phyloP scores from a whole-genome alignment of 306 rosid species.

The Quercus aquifolioides region DNA sequence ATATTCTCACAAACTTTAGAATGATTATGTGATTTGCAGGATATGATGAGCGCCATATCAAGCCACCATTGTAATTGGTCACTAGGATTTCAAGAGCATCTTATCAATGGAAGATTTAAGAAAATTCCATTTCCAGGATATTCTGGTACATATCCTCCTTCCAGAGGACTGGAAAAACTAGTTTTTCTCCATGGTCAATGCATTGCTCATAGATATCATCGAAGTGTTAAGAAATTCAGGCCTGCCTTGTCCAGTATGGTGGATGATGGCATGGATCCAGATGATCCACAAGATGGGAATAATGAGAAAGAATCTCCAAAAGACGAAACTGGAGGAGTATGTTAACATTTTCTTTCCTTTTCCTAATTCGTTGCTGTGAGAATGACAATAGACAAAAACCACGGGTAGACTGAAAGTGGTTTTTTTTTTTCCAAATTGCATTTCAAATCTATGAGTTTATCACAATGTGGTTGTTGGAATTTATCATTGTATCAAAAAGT shows the following conservation, averaged over 20 bases:
- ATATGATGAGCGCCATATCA: constrained; percentile 65
- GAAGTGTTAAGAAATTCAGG: constrained; percentile 34
- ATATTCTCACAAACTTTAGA: constrained; percentile 3
- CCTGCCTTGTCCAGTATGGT: constrained; percentile 43
- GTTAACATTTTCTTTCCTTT: constrained; percentile 15
- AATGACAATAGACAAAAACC: not conserved
- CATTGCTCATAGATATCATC: constrained; percentile 29
- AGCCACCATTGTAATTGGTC: constrained; percentile 69
- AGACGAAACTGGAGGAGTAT: constrained; percentile 50
- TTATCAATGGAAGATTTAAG: constrained; percentile 36
- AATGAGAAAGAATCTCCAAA: constrained; percentile 40
- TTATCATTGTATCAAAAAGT: not conserved
- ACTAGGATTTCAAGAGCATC: constrained; percentile 55
- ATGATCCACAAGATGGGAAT: constrained; percentile 52
- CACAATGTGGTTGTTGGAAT: not conserved
- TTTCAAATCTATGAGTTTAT: not conserved
- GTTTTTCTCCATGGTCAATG: constrained; percentile 37
- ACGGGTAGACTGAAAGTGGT: not conserved
- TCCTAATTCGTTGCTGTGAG: constrained; percentile 17
- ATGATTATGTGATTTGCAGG: constrained; percentile 29
- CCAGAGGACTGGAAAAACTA: constrained; percentile 38
- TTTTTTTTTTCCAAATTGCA: not conserved
- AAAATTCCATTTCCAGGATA: constrained; percentile 53
- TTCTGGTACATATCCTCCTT: constrained; percentile 32
- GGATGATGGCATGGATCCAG: constrained; percentile 46